phyloP scores from a whole-genome alignment of 208 protist species.

The Acanthamoeba healyi region DNA sequence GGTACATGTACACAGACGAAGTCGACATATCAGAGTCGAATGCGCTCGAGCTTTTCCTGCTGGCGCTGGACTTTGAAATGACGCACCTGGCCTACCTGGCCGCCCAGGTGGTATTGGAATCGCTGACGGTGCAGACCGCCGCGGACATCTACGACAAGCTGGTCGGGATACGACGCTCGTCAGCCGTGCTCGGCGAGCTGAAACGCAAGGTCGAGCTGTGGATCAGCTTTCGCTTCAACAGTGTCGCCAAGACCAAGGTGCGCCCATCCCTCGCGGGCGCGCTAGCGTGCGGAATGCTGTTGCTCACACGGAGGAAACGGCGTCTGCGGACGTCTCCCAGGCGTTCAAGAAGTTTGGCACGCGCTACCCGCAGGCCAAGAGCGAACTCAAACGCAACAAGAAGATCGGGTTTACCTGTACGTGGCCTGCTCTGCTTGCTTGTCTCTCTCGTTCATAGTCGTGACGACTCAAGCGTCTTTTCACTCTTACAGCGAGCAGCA shows the following conservation, averaged over 20 bases:
- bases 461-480: too few relatives aligned
- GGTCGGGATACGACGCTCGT: background rate
- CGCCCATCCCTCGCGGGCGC: background rate
- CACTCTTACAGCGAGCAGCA: too few relatives aligned
- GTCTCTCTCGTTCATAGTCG: too few relatives aligned
- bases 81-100: background rate
- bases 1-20: background rate
- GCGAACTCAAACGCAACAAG: background rate
- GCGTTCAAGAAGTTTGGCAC: background rate
- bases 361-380: background rate
- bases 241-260: background rate
- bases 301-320: too few relatives aligned
- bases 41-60: background rate
- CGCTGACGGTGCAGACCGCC: background rate
- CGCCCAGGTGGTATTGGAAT: background rate
- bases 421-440: background rate
- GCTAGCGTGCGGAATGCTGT: too few relatives aligned
- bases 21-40: background rate
- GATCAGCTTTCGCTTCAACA: constrained; percentile 9
- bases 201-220: background rate
- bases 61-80: background rate
- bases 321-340: background rate
- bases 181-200: background rate
- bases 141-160: background rate
- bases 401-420: background rate